phyloP scores from a whole-genome alignment of 2,329 filamentous ascomycete species.

The Sarocladium brachiariae region DNA sequence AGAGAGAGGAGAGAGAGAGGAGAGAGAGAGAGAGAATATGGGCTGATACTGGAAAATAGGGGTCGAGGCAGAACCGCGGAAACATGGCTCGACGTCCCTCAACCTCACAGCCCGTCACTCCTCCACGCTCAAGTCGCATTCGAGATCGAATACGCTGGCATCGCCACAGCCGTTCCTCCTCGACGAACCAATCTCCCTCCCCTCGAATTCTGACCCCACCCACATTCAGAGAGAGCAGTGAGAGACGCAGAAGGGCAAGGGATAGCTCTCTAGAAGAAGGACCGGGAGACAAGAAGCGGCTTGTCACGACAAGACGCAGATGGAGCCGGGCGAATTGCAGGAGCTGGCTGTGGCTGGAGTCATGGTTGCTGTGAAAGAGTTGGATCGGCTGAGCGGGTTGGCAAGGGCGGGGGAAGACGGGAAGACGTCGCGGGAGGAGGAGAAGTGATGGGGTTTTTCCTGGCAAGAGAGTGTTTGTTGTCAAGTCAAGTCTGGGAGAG shows the following conservation, averaged over 20 bases:
- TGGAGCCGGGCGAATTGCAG: not conserved
- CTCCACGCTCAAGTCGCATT: not conserved
- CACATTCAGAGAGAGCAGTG: not conserved
- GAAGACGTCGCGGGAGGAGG: not conserved
- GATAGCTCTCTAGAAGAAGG: not conserved
- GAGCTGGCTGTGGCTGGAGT: constrained; percentile 1
- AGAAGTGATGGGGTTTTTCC: not conserved
- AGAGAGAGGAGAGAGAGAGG: no score
- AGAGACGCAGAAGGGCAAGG: not conserved
- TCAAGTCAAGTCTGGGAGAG: no score
- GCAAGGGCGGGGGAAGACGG: not conserved
- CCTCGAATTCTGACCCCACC: not conserved
- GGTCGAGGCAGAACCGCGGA: not conserved
- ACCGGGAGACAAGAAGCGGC: not conserved
- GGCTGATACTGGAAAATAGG: not conserved
- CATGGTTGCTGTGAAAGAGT: constrained; percentile 1
- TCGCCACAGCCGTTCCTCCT: not conserved
- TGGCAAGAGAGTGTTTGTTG: no score
- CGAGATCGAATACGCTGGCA: not conserved
- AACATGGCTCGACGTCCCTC: not conserved
- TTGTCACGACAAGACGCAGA: not conserved
- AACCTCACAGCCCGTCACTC: not conserved
- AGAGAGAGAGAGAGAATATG: no score
- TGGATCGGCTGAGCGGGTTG: constrained; percentile 2
- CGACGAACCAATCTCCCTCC: not conserved